Evolutionary conservation across 176 grass and related monocot genomes (phyloP), one percentile per base, ranked within the genome.

Genomic region (Bromus sterilis): DNA sequence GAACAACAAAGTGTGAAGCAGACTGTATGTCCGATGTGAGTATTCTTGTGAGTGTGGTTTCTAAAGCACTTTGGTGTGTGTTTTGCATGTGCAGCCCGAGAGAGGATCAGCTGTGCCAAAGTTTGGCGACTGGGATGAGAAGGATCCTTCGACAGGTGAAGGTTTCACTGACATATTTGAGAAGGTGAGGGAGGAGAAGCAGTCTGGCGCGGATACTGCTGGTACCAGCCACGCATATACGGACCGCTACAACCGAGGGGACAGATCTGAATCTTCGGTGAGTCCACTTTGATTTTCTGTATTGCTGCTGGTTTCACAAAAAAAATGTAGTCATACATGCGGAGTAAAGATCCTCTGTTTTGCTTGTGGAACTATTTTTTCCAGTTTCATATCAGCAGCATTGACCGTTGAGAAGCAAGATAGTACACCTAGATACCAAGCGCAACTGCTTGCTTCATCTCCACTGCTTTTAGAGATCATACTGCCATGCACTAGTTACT

Each of bases 51-150:
- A 15, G 1, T 33, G 32, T 51, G 56, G n/a, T 81, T 87, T 61
- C 64, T 84, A 11, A 88, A 76, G 61, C 33, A 4, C 51, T 56
- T 11, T 74, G 4, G 9, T 65, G 66, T 62, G 21, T 56, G 75
- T 51, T 80, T 33, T 87, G 28, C 21, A 25, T 23, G 11, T 70
- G 70, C 82, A 97, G 92, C 88, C 83, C 61, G 92, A 94, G n/a
- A 94, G 78, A 77, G 89, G 89, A 66, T 92, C 92, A 41, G 80
- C 87, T 24, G 82, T 97, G 78, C 94, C 94, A 0, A 97, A 97
- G 82, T 97, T 97, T 74, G 94, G 94, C 56, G 94, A 92, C 64
- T 97, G 94, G 94, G 83, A 94, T 53, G 89, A 94, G 82, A 97
- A 90, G 20, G 87, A 89, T 71, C 89, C 94, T 53, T 94, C 92